phyloP scores from a whole-genome alignment of 495 filamentous ascomycete species.

The Daldinia concentrica region DNA sequence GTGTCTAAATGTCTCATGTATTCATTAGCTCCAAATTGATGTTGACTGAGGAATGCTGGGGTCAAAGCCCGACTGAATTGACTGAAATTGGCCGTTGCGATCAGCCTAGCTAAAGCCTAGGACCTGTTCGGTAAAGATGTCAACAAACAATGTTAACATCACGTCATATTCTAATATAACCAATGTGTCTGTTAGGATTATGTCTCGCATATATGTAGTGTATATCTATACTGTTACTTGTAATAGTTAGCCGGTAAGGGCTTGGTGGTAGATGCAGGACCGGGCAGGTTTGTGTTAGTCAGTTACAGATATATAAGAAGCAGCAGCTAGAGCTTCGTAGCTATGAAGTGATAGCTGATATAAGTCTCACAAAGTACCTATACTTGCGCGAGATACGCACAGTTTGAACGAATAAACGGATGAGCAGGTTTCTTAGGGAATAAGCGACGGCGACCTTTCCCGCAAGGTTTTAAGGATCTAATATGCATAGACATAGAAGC shows the following conservation, averaged over 20 bases:
- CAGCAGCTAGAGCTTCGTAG: neutral
- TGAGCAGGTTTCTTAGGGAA: neutral
- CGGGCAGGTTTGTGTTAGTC: neutral
- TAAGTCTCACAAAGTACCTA: conserved; percentile 1
- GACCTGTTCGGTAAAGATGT: conserved; percentile 21
- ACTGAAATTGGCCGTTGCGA: conserved; percentile 19
- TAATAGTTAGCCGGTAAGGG: neutral
- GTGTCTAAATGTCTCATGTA: conserved; percentile 26
- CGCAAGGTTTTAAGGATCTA: neutral
- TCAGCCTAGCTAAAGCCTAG: conserved; percentile 9
- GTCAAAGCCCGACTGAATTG: neutral
- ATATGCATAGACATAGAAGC: neutral
- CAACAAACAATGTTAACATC: conserved; percentile 25
- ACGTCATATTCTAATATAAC: conserved; percentile 17
- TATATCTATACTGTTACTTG: conserved; percentile 1
- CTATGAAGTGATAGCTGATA: neutral
- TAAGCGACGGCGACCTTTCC: neutral
- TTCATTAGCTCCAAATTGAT: conserved; percentile 6
- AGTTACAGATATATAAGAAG: neutral
- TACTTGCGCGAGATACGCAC: conserved; percentile 3
- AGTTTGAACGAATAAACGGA: neutral
- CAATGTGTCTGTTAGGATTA: neutral
- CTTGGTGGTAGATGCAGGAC: neutral
- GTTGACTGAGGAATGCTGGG: neutral
- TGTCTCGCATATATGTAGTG: conserved; percentile 9